Percentiles rank a stretch among this genome's conserved stretches.
phyloP scores from a whole-genome alignment of 352 stramenopile genomes.

The Phytophthora podocarpi region DNA sequence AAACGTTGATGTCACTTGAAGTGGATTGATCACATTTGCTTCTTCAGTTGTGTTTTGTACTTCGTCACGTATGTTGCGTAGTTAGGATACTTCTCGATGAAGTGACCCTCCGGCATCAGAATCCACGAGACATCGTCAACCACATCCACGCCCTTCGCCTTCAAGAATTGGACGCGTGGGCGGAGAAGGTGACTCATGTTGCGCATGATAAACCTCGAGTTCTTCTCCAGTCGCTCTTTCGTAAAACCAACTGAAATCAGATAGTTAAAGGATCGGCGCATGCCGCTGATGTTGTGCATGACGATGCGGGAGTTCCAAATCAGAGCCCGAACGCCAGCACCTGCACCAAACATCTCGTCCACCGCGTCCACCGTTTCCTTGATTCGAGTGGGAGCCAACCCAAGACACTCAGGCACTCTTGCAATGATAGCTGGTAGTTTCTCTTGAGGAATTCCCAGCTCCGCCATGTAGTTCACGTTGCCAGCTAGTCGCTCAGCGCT shows the following conservation, averaged over 20 bases:
- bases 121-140: slow-evolving; percentile 43
- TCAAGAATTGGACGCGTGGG: slow-evolving; percentile 55
- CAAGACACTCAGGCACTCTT: slow-evolving; percentile 46
- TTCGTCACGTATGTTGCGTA: slow-evolving; percentile 26
- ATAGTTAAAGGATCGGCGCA: slow-evolving; percentile 49
- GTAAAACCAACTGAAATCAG: slow-evolving; percentile 42
- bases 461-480: slow-evolving; percentile 38
- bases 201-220: slow-evolving; percentile 46
- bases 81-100: slow-evolving; percentile 36
- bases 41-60: too few relatives aligned
- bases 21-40: too few relatives aligned
- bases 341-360: slow-evolving; percentile 48
- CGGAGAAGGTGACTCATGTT: slow-evolving; percentile 43
- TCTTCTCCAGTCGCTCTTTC: slow-evolving; percentile 33
- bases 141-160: slow-evolving; percentile 14
- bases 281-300: slow-evolving; percentile 52
- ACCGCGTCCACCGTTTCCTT: slow-evolving; percentile 47
- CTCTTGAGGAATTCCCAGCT: slow-evolving; percentile 38
- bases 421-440: slow-evolving; percentile 41
- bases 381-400: slow-evolving; percentile 40
- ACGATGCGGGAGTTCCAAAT: slow-evolving; percentile 41
- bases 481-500: slow-evolving; percentile 37
- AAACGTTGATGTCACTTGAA: too few relatives aligned
- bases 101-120: slow-evolving; percentile 27
- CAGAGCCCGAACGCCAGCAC: slow-evolving; percentile 27